A percentile compares a stretch with the other conserved stretches of the same genome.
These are phyloP conservation scores for Penicillium cosmopolitanum DNA, from an alignment of 495 filamentous ascomycete species.

Conservation along the genomic window DNA sequence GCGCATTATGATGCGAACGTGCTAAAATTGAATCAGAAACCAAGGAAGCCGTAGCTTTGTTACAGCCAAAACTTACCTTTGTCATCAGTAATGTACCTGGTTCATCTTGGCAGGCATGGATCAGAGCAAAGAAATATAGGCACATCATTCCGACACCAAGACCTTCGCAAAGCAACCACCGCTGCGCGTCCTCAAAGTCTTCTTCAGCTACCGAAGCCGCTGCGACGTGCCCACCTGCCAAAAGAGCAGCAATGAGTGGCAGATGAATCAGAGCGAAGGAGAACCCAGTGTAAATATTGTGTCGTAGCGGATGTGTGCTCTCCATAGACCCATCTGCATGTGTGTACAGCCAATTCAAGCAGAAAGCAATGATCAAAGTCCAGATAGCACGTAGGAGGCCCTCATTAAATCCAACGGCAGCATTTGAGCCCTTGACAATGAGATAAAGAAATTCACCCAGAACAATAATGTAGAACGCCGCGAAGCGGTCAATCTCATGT, in stretches of 20 bases:
- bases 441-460: conserved; percentile 52
- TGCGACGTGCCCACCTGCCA: conserved; percentile 46
- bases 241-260: conserved; percentile 40
- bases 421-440: conserved; percentile 44
- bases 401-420: conserved; percentile 42
- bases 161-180: conserved; percentile 45
- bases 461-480: conserved; percentile 55
- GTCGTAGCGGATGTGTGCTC: conserved; percentile 38
- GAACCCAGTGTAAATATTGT: conserved; percentile 37
- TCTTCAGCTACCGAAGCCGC: conserved; percentile 30
- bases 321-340: conserved; percentile 42
- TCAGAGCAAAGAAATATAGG: conserved; percentile 38
- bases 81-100: conserved; percentile 26
- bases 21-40: conserved; percentile 20
- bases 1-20: conserved; percentile 37
- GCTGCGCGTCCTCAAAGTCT: conserved; percentile 29
- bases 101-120: conserved; percentile 37
- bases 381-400: conserved; percentile 41
- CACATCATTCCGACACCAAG: conserved; percentile 41
- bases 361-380: conserved; percentile 51
- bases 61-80: conserved; percentile 26
- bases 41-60: not conserved
- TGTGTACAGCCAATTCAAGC: conserved; percentile 48
- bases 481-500: conserved; percentile 51
- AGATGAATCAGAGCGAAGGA: conserved; percentile 43